Percentiles rank a stretch among this genome's conserved stretches.
Evolutionary conservation across 225 moss, liverwort and hornwort species (phyloP).

Genomic region (Antitrichia curtipendula): DNA sequence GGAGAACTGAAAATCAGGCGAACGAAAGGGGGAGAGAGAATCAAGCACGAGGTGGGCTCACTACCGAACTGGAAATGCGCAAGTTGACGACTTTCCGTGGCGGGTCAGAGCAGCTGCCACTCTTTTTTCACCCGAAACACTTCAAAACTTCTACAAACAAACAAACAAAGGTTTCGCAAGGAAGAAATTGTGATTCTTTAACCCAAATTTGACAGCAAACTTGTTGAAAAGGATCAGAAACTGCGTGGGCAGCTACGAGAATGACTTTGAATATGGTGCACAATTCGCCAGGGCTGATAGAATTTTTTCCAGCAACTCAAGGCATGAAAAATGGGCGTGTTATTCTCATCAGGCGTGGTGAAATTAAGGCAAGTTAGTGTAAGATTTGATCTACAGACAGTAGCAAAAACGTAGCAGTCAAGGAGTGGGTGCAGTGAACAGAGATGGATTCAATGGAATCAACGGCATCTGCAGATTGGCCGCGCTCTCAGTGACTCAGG

Average conservation of each 20-base stretch:
- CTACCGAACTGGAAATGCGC: not conserved
- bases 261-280: not conserved
- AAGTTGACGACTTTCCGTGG: not conserved
- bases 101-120: not conserved
- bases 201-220: not conserved
- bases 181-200: not conserved
- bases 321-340: no score
- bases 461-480: not conserved
- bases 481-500: not conserved
- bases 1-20: not conserved
- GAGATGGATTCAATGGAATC: not conserved
- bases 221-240: no score
- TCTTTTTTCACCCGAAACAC: not conserved
- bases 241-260: not conserved
- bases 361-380: not conserved
- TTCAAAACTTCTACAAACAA: not conserved
- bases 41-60: not conserved
- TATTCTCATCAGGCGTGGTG: not conserved
- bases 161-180: not conserved
- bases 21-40: not conserved
- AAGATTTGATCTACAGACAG: not conserved
- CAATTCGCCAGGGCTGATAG: not conserved
- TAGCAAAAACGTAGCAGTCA: not conserved
- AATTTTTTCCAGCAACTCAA: not conserved
- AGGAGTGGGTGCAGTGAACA: not conserved